Base-by-base conservation (phyloP, 1,284 basidiomycete genomes). In the Lignosus rhinocerotis region DNA sequence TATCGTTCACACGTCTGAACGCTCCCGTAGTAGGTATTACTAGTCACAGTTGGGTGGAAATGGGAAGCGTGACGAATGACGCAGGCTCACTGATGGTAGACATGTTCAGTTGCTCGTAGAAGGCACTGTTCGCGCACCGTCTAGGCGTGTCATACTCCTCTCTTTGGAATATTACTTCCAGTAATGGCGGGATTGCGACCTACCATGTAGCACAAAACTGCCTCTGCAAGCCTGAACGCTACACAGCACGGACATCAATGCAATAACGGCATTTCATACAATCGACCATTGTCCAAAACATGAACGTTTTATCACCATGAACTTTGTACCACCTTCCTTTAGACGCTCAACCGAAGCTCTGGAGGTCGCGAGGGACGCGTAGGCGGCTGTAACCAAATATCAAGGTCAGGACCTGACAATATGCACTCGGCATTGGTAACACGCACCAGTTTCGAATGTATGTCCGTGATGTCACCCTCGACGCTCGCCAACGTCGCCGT, bases 381-480 rank as follows among this genome's bases (percentile, higher is more conserved):
- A 5, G 59, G 62, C 8, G 41, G 14, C 56, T 58, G 32, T 12
- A 10, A 16, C 39, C 11, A 14, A 38, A 39, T 42, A 32, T 52
- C 38, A 21, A 39, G 30, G 21, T 14, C 36, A 51, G 33, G 39
- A 16, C 11, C 19, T 34, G 41, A 8, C 39, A 21, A 33, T n/a
- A 31, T 30, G 12, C 17, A 9, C 10, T 32, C 6, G 3, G 14
- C 11, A 11, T n/a, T 41, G 6, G 44, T 46, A 8, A 3, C 3
- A 56, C 62, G 43, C 44, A 63, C 62, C 51, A 47, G 56, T 51
- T 46, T 55, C 2, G 56, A 48, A 19, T 55, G 60, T 43, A 58
- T 43, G 17, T 56, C 54, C 33, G 61, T 50, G 36, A 59, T 48
- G 49, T 59, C 19, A 51, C 42, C 36, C 43, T 30, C 33, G 51